Conservation (phyloP, 208 protist species). For the Blastocrithidia nonstop region DNA sequence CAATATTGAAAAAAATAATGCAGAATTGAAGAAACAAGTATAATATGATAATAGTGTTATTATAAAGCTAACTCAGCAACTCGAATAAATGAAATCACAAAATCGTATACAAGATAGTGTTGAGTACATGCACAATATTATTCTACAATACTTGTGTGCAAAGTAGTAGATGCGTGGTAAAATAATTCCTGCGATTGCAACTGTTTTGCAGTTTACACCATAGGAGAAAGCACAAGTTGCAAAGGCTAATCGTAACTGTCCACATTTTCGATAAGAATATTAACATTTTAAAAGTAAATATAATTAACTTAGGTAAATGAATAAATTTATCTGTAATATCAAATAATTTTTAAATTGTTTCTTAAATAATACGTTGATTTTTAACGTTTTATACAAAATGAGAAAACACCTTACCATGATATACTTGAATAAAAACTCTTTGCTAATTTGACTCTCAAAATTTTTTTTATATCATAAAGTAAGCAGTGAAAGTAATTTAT, state of each 20-base stretch:
- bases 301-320: background rate
- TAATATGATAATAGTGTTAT: conserved; percentile 52
- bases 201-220: conserved; percentile 61
- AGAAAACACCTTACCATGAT: background rate
- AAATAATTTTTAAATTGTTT: background rate
- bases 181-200: conserved; percentile 81
- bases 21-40: conserved; percentile 20
- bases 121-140: conserved; percentile 70
- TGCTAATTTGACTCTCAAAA: too few species aligned
- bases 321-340: background rate
- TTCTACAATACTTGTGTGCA: conserved; percentile 59
- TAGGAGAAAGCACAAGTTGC: conserved; percentile 60
- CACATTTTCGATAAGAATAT: conserved; percentile 29
- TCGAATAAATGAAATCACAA: conserved; percentile 43
- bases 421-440: conserved; percentile 5
- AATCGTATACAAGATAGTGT: conserved; percentile 44
- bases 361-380: background rate
- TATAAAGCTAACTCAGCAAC: conserved; percentile 44
- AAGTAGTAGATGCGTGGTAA: conserved; percentile 43
- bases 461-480: too few species aligned
- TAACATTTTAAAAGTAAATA: too few species aligned
- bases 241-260: conserved; percentile 43
- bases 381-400: background rate
- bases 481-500: too few species aligned
- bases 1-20: conserved; percentile 29